Base-by-base conservation (phyloP, 441 rosid species). In the Adansonia gregorii region DNA sequence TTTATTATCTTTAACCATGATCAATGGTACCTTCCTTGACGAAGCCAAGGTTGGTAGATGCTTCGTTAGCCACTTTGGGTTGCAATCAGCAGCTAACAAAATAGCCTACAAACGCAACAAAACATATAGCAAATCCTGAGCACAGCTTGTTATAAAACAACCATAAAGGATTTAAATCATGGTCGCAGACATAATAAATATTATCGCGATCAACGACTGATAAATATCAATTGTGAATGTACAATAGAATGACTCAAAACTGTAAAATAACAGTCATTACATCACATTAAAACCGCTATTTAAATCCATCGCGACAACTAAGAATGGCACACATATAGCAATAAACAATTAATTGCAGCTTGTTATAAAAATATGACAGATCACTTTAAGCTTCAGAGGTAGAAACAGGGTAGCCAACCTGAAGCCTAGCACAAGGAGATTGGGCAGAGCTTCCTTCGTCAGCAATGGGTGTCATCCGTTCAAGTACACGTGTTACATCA, bases 401-500 rank as follows among this genome's bases (percentile, higher is more conserved):
- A 8, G 5, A 27, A 46, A 65, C 41, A 63, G 45, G 35, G 4
- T 41, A 77, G 46, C 70, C 55, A 49, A 91, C 98, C 96, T 93
- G 98, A 79, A 95, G 94, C 56, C 59, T 85, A 84, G 87, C 85
- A 0, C 72, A 55, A 63, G 92, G 73, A 19, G 64, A 76, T 82
- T 58, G 82, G 14, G 75, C 27, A 58, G 79, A 46, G 41, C 48
- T 79, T 31, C 78, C 81, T 35, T 19, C 61, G 9, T 75, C 88
- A 67, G 65, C 68, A 73, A 54, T 39, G 2, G 87, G 84, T 22
- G 83, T 64, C 98, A 94, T 94, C 58, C 94, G 82, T 81, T 96
- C 98, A 12, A 94, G 94, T 79, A 79, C 83, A 46, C 98, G 97
- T 1, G 98, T 92, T n/a, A 94, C 98, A 66, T 96, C 99, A 76